A percentile compares a stretch with the other conserved stretches of the same genome.
Evolutionary conservation across 2,329 filamentous ascomycete genomes (phyloP).

Genomic region (Trichoderma koningii): DNA sequence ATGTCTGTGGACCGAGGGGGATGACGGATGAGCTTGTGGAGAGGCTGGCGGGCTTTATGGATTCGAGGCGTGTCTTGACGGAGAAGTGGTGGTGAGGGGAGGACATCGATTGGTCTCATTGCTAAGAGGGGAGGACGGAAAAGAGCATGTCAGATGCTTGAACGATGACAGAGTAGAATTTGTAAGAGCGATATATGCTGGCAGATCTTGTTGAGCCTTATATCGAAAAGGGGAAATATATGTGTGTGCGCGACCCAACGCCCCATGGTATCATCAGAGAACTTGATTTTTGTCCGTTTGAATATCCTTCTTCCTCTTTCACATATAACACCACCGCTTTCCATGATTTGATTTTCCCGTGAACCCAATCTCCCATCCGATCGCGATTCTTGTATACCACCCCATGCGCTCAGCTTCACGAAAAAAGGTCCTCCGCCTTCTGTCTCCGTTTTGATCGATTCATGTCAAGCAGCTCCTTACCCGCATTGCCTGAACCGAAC

Average conservation of each 20-base stretch:
- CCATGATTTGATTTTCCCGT: neutral
- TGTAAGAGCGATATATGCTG: neutral
- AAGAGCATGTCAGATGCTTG: neutral
- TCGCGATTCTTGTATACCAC: too few species aligned
- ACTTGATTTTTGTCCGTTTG: neutral
- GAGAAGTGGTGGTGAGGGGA: constrained; percentile 64
- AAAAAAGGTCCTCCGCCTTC: constrained; percentile 73
- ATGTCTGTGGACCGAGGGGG: constrained; percentile 66
- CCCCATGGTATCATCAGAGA: constrained; percentile 27
- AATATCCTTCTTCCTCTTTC: neutral
- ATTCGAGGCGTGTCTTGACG: constrained; percentile 52
- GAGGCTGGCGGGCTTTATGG: constrained; percentile 46
- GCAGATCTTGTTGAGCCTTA: too few species aligned
- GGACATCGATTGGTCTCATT: too few species aligned
- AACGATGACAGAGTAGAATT: constrained; percentile 9
- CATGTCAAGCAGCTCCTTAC: constrained; percentile 69
- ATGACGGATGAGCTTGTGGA: constrained; percentile 70
- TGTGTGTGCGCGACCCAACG: constrained; percentile 23
- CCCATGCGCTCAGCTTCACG: constrained; percentile 40
- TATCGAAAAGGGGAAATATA: neutral
- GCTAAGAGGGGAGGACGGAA: too few species aligned
- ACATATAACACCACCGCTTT: neutral
- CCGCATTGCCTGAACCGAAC: constrained; percentile 57
- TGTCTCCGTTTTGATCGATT: constrained; percentile 57
- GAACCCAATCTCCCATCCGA: neutral